Conservation (phyloP, 306 rosid genomes). For the Dalbergia oliveri region DNA sequence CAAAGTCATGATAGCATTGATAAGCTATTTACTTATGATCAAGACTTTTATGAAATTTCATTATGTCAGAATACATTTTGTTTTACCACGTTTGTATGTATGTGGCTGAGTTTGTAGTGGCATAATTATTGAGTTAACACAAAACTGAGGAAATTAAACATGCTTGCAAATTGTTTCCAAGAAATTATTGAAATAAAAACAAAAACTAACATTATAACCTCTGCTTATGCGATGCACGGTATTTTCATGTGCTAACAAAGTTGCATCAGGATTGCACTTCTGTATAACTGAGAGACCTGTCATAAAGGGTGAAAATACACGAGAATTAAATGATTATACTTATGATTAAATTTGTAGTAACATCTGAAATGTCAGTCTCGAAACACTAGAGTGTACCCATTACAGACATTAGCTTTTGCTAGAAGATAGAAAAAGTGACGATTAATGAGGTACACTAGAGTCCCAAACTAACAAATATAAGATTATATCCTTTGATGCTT, state of each 20-base stretch:
- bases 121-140: slow-evolving; percentile 9
- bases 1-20: not conserved
- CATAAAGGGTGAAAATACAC: slow-evolving; percentile 34
- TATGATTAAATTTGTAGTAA: not conserved
- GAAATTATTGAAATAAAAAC: slow-evolving; percentile 39
- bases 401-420: slow-evolving; percentile 32
- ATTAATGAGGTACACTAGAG: slow-evolving; percentile 31
- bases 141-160: slow-evolving; percentile 26
- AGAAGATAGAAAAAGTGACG: slow-evolving; percentile 22
- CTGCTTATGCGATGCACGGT: slow-evolving; percentile 75
- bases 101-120: slow-evolving; percentile 6
- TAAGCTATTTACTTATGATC: slow-evolving; percentile 24
- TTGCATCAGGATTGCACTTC: slow-evolving; percentile 82
- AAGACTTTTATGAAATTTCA: slow-evolving; percentile 4
- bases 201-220: slow-evolving; percentile 58
- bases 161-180: slow-evolving; percentile 8
- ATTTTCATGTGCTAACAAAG: slow-evolving; percentile 77
- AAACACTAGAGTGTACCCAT: slow-evolving; percentile 7
- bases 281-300: slow-evolving; percentile 90
- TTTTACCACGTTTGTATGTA: slow-evolving; percentile 6
- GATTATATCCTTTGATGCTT: slow-evolving; percentile 29
- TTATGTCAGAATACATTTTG: not conserved
- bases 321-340: not conserved
- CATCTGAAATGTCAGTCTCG: slow-evolving; percentile 16
- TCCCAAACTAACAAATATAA: slow-evolving; percentile 35